Conservation (phyloP, 2,329 filamentous ascomycete genomes). For the Alternaria infectoria region DNA sequence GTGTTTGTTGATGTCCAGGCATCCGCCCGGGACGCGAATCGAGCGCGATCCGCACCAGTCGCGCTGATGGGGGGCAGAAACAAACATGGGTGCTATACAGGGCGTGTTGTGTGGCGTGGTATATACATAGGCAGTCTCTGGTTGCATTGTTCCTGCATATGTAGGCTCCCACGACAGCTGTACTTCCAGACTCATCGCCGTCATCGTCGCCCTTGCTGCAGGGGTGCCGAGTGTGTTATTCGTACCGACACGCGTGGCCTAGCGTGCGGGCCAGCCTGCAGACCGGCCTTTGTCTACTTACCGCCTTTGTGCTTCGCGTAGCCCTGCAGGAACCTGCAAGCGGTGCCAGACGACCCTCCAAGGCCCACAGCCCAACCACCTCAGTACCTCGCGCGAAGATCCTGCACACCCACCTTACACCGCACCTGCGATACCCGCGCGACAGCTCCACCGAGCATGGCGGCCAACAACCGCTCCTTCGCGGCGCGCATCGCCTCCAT, state of each 20-base stretch:
- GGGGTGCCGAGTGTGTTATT: not conserved
- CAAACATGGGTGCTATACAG: not conserved
- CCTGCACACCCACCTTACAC: slow-evolving; percentile 15
- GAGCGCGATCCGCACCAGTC: not conserved
- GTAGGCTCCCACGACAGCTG: not conserved
- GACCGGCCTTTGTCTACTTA: slow-evolving; percentile 5
- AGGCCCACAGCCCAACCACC: slow-evolving; percentile 13
- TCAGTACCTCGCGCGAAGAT: slow-evolving; percentile 8
- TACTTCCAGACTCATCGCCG: not conserved
- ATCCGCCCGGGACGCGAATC: slow-evolving; percentile 6
- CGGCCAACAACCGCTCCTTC: slow-evolving; percentile 46
- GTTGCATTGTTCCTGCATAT: not conserved
- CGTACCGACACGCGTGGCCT: slow-evolving; percentile 5
- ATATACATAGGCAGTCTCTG: not conserved
- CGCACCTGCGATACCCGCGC: slow-evolving; percentile 25
- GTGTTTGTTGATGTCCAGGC: slow-evolving; percentile 9
- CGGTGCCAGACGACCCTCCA: slow-evolving; percentile 5
- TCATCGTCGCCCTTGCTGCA: slow-evolving; percentile 1
- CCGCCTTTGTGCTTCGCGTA: slow-evolving; percentile 11
- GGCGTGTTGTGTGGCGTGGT: not conserved
- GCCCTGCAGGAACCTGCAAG: slow-evolving; percentile 11
- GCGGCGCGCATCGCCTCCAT: slow-evolving; percentile 55
- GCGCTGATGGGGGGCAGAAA: not conserved
- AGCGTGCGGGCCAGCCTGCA: slow-evolving; percentile 6
- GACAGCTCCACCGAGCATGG: slow-evolving; percentile 29